Conservation (phyloP, 352 stramenopile genomes). For the Peronospora destructor region DNA sequence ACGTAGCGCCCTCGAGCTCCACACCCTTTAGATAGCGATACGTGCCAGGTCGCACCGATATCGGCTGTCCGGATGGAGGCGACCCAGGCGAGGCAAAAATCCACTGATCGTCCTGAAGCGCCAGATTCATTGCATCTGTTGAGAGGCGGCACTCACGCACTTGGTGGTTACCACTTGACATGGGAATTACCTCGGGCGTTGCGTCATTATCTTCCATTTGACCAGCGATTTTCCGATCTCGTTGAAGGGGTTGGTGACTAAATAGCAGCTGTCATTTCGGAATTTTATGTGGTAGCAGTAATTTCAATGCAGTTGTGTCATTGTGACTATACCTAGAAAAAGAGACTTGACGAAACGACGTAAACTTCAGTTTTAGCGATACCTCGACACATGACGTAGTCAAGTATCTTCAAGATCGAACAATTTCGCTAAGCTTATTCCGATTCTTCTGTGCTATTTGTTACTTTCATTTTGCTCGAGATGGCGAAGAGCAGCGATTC, state of each 20-base stretch:
- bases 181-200: constrained; percentile 29
- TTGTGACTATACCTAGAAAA: too few species aligned
- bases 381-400: background rate
- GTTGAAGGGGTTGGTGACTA: background rate
- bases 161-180: constrained; percentile 7
- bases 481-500: constrained; percentile 17
- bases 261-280: constrained; percentile 5
- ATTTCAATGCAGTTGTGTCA: too few species aligned
- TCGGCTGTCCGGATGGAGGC: constrained; percentile 21
- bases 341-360: too few species aligned
- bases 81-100: constrained; percentile 42
- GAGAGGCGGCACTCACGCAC: constrained; percentile 38
- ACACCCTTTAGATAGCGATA: constrained; percentile 53
- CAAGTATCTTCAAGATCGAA: too few species aligned
- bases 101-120: constrained; percentile 57
- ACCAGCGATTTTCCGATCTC: background rate
- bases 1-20: constrained; percentile 42
- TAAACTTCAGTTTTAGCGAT: background rate
- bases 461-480: background rate
- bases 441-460: background rate
- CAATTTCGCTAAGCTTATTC: too few species aligned
- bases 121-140: constrained; percentile 39
- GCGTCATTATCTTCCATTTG: constrained; percentile 33
- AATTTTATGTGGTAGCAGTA: background rate
- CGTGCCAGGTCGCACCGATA: constrained; percentile 27